Conservation (phyloP, 2,329 filamentous ascomycete genomes). For the Aspergillus pseudoterreus region DNA sequence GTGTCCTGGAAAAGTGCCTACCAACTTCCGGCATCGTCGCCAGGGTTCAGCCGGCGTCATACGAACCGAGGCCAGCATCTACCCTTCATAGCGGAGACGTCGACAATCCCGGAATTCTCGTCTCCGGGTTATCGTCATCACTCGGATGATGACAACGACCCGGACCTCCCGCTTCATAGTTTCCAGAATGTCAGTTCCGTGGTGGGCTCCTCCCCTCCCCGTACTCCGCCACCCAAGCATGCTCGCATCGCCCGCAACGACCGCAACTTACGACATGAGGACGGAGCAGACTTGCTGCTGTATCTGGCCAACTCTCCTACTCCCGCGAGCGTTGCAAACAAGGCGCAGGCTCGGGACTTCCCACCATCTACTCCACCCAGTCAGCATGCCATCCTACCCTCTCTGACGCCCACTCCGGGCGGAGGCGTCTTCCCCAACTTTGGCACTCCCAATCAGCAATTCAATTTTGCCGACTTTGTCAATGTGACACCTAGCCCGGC, state of each 20-base stretch:
- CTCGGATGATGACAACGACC: conserved; percentile 75
- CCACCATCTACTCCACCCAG: conserved; percentile 74
- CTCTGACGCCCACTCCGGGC: conserved; percentile 57
- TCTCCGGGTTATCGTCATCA: conserved; percentile 37
- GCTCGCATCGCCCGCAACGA: conserved; percentile 49
- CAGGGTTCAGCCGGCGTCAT: conserved; percentile 72
- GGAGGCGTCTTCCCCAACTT: conserved; percentile 69
- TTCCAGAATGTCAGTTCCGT: conserved; percentile 45
- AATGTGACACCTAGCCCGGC: conserved; percentile 96
- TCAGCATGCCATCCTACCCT: conserved; percentile 51
- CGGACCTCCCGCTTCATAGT: conserved; percentile 63
- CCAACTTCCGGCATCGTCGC: conserved; percentile 79
- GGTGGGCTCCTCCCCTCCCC: conserved; percentile 74
- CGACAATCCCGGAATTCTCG: conserved; percentile 64
- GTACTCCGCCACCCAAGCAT: conserved; percentile 68
- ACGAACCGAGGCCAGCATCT: conserved; percentile 72
- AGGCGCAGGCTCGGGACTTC: conserved; percentile 45
- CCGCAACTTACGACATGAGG: conserved; percentile 60
- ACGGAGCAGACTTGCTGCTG: conserved; percentile 75
- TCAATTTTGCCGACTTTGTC: conserved; percentile 95
- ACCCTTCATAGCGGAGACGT: conserved; percentile 72
- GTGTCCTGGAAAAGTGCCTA: conserved; percentile 73
- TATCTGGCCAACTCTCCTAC: conserved; percentile 91
- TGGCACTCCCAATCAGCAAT: conserved; percentile 75
- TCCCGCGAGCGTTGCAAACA: conserved; percentile 61